Conservation (phyloP, 2,329 filamentous ascomycete genomes). For the Malbranchea zuffiana region DNA sequence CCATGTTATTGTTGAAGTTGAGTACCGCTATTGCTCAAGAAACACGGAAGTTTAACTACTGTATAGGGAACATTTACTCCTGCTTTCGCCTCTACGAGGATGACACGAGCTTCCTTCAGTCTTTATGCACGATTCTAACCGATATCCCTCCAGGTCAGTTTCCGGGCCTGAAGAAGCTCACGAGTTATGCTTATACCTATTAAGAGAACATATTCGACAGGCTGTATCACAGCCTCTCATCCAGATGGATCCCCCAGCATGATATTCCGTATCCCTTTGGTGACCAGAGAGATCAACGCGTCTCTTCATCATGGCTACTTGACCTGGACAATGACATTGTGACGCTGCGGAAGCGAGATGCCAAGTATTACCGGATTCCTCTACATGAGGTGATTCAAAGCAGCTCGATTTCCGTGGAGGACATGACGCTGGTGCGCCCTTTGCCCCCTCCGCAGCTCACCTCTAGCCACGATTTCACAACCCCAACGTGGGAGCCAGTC, state of each 20-base stretch:
- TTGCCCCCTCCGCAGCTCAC: neutral
- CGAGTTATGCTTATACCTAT: too few relatives aligned
- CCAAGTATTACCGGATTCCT: conserved; percentile 5
- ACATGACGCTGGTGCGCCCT: conserved; percentile 1
- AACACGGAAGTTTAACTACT: too few relatives aligned
- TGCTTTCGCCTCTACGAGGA: too few relatives aligned
- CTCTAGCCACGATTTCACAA: neutral
- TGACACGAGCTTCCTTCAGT: too few relatives aligned
- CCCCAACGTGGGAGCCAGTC: conserved; percentile 3
- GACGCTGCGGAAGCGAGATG: conserved; percentile 1
- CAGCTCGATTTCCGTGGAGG: neutral
- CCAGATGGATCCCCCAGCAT: conserved; percentile 6
- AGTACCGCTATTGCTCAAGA: too few relatives aligned
- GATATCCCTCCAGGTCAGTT: too few relatives aligned
- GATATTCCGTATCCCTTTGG: conserved; percentile 12
- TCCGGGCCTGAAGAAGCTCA: too few relatives aligned
- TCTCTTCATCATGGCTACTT: conserved; percentile 9
- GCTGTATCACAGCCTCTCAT: neutral
- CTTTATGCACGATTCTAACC: too few relatives aligned
- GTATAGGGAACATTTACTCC: too few relatives aligned
- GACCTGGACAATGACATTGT: conserved; percentile 11
- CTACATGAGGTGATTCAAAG: conserved; percentile 1
- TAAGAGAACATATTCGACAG: conserved; percentile 4
- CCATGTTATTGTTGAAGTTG: too few relatives aligned
- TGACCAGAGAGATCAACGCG: conserved; percentile 4